Conservation (phyloP, 768 basidiomycete species). For the Trametopsis cervina region DNA sequence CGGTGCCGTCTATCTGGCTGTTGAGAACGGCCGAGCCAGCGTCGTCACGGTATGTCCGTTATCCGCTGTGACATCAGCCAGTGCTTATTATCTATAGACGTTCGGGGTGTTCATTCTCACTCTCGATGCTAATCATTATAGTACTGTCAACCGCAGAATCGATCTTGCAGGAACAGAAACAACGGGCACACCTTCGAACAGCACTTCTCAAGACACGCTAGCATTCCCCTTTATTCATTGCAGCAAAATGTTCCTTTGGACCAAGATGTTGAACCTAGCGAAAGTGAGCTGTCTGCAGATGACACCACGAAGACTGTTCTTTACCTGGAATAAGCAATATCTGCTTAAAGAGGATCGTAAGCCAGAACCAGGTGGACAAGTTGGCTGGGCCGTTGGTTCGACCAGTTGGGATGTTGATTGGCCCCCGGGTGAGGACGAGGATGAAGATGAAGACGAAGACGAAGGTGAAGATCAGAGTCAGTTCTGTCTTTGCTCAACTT, state of each 20-base stretch:
- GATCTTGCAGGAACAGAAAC: too few species aligned
- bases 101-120: slow-evolving; percentile 21
- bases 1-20: slow-evolving; percentile 21
- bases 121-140: slow-evolving; percentile 16
- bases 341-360: not conserved
- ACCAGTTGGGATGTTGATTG: too few species aligned
- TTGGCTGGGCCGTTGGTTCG: too few species aligned
- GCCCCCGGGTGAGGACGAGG: not conserved
- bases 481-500: too few species aligned
- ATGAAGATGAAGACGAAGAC: not conserved
- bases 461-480: not conserved
- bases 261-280: too few species aligned
- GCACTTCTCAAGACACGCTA: too few species aligned
- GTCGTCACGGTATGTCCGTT: slow-evolving; percentile 19
- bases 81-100: slow-evolving; percentile 12
- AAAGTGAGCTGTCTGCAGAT: slow-evolving; percentile 25
- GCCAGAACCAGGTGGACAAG: too few species aligned
- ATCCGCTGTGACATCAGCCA: not conserved
- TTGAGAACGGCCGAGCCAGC: slow-evolving; percentile 22
- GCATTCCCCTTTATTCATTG: slow-evolving; percentile 14
- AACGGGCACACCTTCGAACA: too few species aligned
- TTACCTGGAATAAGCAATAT: slow-evolving; percentile 16
- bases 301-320: slow-evolving; percentile 21
- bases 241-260: too few species aligned
- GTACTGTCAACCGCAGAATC: slow-evolving; percentile 10